Conservation (phyloP, 1,139 yeast genomes). For the Kodamaea anthophila region DNA sequence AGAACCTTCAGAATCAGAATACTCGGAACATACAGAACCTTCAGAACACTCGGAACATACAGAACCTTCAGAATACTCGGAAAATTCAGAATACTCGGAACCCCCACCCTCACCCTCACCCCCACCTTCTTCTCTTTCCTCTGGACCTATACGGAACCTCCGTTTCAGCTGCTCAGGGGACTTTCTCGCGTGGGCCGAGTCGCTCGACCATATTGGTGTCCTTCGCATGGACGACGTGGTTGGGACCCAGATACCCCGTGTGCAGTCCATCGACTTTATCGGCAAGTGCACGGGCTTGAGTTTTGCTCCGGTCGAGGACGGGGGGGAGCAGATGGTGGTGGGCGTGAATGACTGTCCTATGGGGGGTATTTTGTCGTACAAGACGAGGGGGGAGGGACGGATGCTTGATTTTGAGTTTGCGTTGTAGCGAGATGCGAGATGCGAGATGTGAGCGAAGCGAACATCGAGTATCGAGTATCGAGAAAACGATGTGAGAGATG, state of each 20-base stretch:
- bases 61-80: too few species aligned
- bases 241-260: constrained; percentile 17
- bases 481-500: too few species aligned
- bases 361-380: constrained; percentile 52
- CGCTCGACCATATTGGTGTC: constrained; percentile 54
- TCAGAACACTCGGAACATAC: too few species aligned
- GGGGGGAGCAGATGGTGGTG: constrained; percentile 44
- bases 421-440: constrained; percentile 13
- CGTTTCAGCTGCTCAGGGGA: constrained; percentile 43
- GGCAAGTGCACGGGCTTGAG: constrained; percentile 57
- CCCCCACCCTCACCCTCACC: too few species aligned
- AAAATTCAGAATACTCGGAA: not conserved
- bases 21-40: too few species aligned
- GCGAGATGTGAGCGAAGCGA: not conserved
- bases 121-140: too few species aligned
- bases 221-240: constrained; percentile 30
- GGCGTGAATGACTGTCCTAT: constrained; percentile 53
- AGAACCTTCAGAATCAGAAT: too few species aligned
- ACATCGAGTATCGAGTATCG: not conserved
- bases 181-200: constrained; percentile 51
- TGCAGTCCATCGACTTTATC: constrained; percentile 48
- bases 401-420: constrained; percentile 39
- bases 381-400: constrained; percentile 29
- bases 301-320: constrained; percentile 41
- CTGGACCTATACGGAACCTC: constrained; percentile 51